These are phyloP conservation scores for Blastomyces parvus DNA, from an alignment of 2,329 filamentous ascomycete species.

Conservation along the genomic window DNA sequence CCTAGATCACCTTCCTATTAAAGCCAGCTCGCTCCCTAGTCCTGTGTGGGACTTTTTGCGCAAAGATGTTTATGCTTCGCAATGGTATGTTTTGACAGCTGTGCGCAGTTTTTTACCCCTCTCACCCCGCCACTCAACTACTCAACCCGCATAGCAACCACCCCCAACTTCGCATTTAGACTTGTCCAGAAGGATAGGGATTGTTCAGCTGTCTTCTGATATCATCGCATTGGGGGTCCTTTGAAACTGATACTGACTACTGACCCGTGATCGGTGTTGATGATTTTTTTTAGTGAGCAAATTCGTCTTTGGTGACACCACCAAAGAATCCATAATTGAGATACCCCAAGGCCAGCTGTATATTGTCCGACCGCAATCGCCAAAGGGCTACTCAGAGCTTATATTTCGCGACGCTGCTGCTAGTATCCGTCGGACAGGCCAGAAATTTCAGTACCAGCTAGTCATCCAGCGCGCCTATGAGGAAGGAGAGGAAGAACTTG, in stretches of 20 bases:
- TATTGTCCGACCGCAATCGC: slow-evolving; percentile 85
- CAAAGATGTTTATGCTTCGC: slow-evolving; percentile 48
- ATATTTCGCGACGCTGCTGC: slow-evolving; percentile 97
- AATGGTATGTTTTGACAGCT: slow-evolving; percentile 39
- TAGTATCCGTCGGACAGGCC: slow-evolving; percentile 81
- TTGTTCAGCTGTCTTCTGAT: background rate
- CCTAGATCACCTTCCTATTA: background rate
- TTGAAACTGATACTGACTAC: background rate
- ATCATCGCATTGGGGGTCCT: background rate
- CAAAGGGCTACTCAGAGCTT: slow-evolving; percentile 96
- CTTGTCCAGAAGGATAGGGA: slow-evolving; percentile 7
- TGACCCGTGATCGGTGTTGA: background rate
- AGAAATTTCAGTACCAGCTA: slow-evolving; percentile 95
- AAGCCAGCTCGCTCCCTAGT: background rate
- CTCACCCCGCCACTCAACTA: slow-evolving; percentile 15
- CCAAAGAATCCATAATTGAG: slow-evolving; percentile 88
- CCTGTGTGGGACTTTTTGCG: slow-evolving; percentile 2
- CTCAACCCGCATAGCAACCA: slow-evolving; percentile 17
- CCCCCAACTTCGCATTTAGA: slow-evolving; percentile 12
- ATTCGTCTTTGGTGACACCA: slow-evolving; percentile 78
- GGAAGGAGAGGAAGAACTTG: slow-evolving; percentile 89
- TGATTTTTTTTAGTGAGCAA: slow-evolving; percentile 62
- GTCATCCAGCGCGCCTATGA: slow-evolving; percentile 95
- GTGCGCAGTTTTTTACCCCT: slow-evolving; percentile 18
- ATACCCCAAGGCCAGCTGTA: slow-evolving; percentile 94